Base-by-base conservation (phyloP, 331 rosid genomes). In the Spiraea crenata region DNA sequence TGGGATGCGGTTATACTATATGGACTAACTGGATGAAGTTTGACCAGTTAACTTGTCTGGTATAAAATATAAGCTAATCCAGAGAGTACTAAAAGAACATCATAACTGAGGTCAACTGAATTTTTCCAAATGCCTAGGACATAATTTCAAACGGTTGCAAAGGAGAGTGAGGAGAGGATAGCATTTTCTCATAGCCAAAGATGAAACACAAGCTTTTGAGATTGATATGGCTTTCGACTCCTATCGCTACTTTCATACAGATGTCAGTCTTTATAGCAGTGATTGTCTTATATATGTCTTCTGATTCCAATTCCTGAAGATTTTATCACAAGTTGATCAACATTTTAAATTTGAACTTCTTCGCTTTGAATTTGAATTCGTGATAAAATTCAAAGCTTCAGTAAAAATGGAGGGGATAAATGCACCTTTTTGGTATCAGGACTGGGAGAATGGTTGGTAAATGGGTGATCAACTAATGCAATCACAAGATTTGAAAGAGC, bases 401-500 rank as follows among this genome's bases (percentile, higher is more conserved):
- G 52, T 41, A 19, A 58, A 76, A 60, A 5, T 20, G 40, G 40
- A 34, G n/a, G 35, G 63, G 58, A 57, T 40, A 9, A 54, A 60
- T 49, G 42, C 39, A 12, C 40, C 14, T 41, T 69, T 52, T 71
- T 38, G 74, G 71, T 72, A 46, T 72, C 70, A 31, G 25, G 64
- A 76, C 69, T 69, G 57, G 81, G 65, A 42, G 65, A 65, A 77
- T 44, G 19, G 60, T 70, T 64, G 80, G 82, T 81, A 47, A 79
- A 80, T 81, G 83, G 83, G 67, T 19, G 78, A 70, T 71, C 72
- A 78, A 79, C 81, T 49, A 56, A 25, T 38, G 56, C 62, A 74
- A 63, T 50, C 58, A 54, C 9, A 67, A 67, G 39, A 70, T 75
- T 46, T 65, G 74, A 64, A 31, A 77, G 80, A 80, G 87, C 86